Percentiles rank a stretch among this genome's conserved stretches.
Conservation (phyloP, 176 grass and related monocot species). For the Carex pumila region DNA sequence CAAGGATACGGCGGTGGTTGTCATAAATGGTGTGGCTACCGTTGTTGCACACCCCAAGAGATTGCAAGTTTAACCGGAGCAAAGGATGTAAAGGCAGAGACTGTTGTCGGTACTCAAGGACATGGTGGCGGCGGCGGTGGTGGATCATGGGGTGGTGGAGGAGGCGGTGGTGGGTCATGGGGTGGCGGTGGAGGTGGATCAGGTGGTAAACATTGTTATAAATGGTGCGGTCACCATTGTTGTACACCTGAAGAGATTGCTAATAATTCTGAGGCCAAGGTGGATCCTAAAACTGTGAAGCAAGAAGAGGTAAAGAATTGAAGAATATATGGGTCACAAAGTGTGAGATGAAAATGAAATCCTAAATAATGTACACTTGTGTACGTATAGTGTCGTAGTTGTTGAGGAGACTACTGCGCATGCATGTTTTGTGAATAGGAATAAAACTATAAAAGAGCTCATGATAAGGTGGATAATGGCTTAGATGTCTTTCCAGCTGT, state of each 20-base stretch:
- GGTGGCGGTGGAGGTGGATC: not conserved
- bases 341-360: not conserved
- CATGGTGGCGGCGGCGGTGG: not conserved
- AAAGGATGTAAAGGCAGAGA: not conserved
- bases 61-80: not conserved
- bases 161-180: not conserved
- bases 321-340: not conserved
- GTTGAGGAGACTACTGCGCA: not conserved
- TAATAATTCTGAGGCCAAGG: not conserved
- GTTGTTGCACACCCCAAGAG: not conserved
- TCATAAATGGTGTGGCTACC: not conserved
- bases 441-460: not conserved
- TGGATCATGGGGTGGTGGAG: not conserved
- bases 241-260: not conserved
- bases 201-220: too few relatives aligned
- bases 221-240: not conserved
- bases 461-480: not conserved
- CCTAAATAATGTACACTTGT: not conserved
- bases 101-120: not conserved
- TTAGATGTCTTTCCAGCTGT: slow-evolving; percentile 6
- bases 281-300: not conserved
- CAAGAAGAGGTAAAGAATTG: slow-evolving; percentile 7
- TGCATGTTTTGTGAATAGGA: not conserved
- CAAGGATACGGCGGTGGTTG: not conserved
- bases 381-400: not conserved